Percentiles rank a stretch among this genome's conserved stretches.
phyloP scores from a whole-genome alignment of 768 basidiomycete genomes.

The Coprinopsis cinerea region DNA sequence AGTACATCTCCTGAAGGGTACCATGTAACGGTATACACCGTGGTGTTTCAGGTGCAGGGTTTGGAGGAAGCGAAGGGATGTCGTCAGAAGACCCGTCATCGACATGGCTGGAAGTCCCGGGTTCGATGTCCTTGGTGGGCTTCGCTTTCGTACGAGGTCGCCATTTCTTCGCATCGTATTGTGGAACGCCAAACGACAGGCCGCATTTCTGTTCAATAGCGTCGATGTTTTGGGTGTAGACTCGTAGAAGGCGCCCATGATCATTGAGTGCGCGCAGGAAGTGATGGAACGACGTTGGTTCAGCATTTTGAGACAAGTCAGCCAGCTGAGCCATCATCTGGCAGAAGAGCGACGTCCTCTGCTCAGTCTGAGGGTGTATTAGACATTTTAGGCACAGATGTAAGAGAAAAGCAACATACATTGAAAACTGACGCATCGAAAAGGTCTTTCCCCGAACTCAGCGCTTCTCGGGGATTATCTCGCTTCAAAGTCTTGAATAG shows the following conservation, averaged over 20 bases:
- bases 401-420: constrained; percentile 37
- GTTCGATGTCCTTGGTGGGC: constrained; percentile 10
- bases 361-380: constrained; percentile 48
- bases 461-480: constrained; percentile 66
- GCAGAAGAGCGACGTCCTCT: constrained; percentile 72
- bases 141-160: constrained; percentile 47
- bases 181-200: constrained; percentile 79
- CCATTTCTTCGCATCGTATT: constrained; percentile 50
- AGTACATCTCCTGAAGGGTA: constrained; percentile 72
- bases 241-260: constrained; percentile 69
- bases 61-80: constrained; percentile 32
- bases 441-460: constrained; percentile 77
- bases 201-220: constrained; percentile 84
- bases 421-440: constrained; percentile 90
- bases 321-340: constrained; percentile 87
- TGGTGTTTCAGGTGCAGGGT: constrained; percentile 55
- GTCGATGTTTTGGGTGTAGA: constrained; percentile 95
- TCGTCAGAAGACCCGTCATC: constrained; percentile 7
- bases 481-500: constrained; percentile 74
- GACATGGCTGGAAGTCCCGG: constrained; percentile 4
- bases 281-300: constrained; percentile 78
- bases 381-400: constrained; percentile 6
- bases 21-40: constrained; percentile 90
- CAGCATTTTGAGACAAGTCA: constrained; percentile 60
- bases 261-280: constrained; percentile 71